Evolutionary conservation across 768 basidiomycete genomes (phyloP).

Genomic region (Suillus tomentosus): DNA sequence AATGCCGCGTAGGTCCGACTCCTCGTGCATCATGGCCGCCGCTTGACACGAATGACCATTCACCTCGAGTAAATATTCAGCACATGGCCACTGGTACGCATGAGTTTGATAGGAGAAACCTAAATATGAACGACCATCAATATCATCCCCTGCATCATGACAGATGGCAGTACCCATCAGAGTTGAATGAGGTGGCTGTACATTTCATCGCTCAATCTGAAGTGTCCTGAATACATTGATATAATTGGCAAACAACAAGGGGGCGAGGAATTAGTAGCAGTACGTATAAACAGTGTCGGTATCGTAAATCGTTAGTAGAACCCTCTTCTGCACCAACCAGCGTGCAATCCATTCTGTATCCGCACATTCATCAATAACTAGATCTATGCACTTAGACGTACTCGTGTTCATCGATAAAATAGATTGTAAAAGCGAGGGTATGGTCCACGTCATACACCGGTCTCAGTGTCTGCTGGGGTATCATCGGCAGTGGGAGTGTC

Average conservation of each 20-base stretch:
- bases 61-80: background rate
- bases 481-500: conserved; percentile 15
- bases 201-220: background rate
- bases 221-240: conserved; percentile 5
- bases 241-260: background rate
- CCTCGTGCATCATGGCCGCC: background rate
- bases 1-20: background rate
- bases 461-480: conserved; percentile 13
- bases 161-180: background rate
- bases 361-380: conserved; percentile 7
- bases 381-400: conserved; percentile 1
- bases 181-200: background rate
- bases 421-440: background rate
- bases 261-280: conserved; percentile 15
- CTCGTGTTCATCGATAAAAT: conserved; percentile 1
- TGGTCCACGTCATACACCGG: conserved; percentile 1
- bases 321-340: conserved; percentile 13
- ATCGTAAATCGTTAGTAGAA: conserved; percentile 11
- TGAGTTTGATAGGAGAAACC: background rate
- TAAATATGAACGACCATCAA: too few relatives aligned
- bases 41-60: background rate
- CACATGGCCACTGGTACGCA: background rate
- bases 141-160: too few relatives aligned
- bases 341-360: conserved; percentile 9
- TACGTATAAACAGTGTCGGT: conserved; percentile 24